Base-by-base conservation (phyloP, 352 stramenopile genomes). In the Phytopythium mirpurense region DNA sequence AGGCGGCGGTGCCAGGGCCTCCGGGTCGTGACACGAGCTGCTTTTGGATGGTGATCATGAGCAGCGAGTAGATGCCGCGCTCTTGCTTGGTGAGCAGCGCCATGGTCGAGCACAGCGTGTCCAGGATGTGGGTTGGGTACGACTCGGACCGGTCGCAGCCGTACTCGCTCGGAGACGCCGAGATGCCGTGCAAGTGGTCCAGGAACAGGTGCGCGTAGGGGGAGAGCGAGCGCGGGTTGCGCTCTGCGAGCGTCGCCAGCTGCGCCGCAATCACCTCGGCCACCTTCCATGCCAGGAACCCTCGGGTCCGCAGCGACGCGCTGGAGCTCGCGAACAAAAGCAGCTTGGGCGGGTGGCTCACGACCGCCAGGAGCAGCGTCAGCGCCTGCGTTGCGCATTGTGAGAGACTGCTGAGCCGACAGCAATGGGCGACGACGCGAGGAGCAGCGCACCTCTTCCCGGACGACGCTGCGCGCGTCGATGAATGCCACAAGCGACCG, bases 21-120 rank as follows among this genome's bases (percentile, higher is more conserved):
- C 68, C 70, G 2, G 65, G 54, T 1, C 65, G 70, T 18, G 68
- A 70, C 5, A 88, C 75, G 18, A 90, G 71, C 53, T 92, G 82
- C 53, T 92, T 92, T 54, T 92, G 82, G 48, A 92, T 92, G 9
- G 78, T 92, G 45, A 92, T 92, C 82, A 92, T 87, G 21, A 92
- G 56, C 14, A 92, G 57, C 12, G 82, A 86, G 43, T 86, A 72
- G 42, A 90, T 74, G 6, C 82, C 75, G 27, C 67, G 76, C 32
- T 90, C 82, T 18, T 78, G 71, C 49, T 81, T 78, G 7, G 74
- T 82, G 44, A 92, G 49, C 18, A 76, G 37, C 9, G 84, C 70
- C 77, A 90, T 89, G 1, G 79, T 88, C 12, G 56, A 74, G 55
- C 82, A 92, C 8, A 92, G 68, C 15, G 74, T 65, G 26, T 88